Evolutionary conservation across 2,329 filamentous ascomycete genomes (phyloP).

Genomic region (Aspergillus awamori): DNA sequence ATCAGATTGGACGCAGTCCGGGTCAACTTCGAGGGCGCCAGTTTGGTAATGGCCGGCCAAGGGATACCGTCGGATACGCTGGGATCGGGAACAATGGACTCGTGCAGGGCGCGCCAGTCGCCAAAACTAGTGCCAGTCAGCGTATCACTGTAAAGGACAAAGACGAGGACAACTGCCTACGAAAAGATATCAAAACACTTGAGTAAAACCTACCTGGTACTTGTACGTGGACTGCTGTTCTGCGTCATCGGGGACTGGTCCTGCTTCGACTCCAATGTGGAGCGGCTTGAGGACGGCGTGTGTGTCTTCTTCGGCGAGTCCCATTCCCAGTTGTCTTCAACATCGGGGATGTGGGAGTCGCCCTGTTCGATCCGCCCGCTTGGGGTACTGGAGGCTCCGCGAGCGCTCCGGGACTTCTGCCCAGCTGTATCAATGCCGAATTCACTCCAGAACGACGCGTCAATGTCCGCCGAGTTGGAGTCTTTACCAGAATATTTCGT

Average conservation of each 20-base stretch:
- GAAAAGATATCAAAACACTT: conserved; percentile 1
- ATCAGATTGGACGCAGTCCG: conserved; percentile 82
- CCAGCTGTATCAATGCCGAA: conserved; percentile 54
- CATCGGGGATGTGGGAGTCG: conserved; percentile 38
- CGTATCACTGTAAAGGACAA: conserved; percentile 18
- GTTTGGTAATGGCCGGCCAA: conserved; percentile 71
- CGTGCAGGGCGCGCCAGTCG: conserved; percentile 37
- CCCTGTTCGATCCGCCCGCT: conserved; percentile 41
- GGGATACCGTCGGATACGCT: conserved; percentile 51
- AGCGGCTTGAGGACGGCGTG: conserved; percentile 51
- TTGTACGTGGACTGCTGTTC: conserved; percentile 56
- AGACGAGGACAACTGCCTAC: neutral
- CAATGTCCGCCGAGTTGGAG: conserved; percentile 46
- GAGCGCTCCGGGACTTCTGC: conserved; percentile 41
- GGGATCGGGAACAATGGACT: conserved; percentile 31
- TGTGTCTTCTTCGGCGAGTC: conserved; percentile 50
- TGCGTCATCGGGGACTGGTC: conserved; percentile 49
- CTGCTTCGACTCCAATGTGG: conserved; percentile 54
- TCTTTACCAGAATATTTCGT: conserved; percentile 45
- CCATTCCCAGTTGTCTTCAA: conserved; percentile 59
- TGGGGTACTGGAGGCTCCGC: conserved; percentile 33
- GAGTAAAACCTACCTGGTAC: conserved; percentile 51
- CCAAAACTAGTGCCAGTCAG: conserved; percentile 41
- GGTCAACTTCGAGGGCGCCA: conserved; percentile 76
- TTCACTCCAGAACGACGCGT: conserved; percentile 54